Percentiles rank a stretch among this genome's conserved stretches.
These are phyloP conservation scores for Alternaria gansuensis DNA, from an alignment of 2,329 filamentous ascomycete genomes.

Conservation along the genomic window DNA sequence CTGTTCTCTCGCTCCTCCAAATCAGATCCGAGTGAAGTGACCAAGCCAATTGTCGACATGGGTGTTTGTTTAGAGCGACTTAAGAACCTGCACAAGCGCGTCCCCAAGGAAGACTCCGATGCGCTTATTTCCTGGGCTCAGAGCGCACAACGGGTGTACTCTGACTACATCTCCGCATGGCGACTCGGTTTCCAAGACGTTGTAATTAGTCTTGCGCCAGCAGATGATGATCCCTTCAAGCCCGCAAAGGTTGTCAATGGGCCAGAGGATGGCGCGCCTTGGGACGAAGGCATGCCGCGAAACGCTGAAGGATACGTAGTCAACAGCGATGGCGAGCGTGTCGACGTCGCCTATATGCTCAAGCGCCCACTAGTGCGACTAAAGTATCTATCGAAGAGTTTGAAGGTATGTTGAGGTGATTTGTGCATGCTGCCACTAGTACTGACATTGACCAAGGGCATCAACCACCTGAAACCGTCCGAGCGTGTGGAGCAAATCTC, in stretches of 20 bases:
- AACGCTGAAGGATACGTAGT: constrained; percentile 69
- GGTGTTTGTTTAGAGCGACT: constrained; percentile 87
- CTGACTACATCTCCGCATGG: constrained; percentile 88
- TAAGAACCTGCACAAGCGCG: constrained; percentile 79
- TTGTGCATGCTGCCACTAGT: neutral
- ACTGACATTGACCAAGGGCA: constrained; percentile 58
- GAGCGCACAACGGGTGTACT: constrained; percentile 78
- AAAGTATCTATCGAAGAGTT: constrained; percentile 85
- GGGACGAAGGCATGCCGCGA: constrained; percentile 64
- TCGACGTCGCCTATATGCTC: constrained; percentile 92
- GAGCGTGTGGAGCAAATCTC: constrained; percentile 68
- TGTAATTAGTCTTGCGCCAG: constrained; percentile 87
- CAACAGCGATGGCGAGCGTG: constrained; percentile 82
- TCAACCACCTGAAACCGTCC: constrained; percentile 65
- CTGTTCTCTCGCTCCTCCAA: constrained; percentile 70
- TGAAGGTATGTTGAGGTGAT: constrained; percentile 65
- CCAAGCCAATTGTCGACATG: constrained; percentile 92
- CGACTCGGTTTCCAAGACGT: constrained; percentile 93
- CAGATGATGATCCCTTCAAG: constrained; percentile 68
- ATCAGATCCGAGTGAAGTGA: constrained; percentile 69
- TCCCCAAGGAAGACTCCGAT: constrained; percentile 76
- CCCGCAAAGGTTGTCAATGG: constrained; percentile 48
- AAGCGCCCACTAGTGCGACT: constrained; percentile 88
- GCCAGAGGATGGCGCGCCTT: constrained; percentile 60
- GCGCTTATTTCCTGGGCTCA: constrained; percentile 83